Percentiles rank a stretch among this genome's conserved stretches.
These are phyloP conservation scores for Pittosporum tobira DNA, from an alignment of 129 eudicot genomes.

Conservation along the genomic window DNA sequence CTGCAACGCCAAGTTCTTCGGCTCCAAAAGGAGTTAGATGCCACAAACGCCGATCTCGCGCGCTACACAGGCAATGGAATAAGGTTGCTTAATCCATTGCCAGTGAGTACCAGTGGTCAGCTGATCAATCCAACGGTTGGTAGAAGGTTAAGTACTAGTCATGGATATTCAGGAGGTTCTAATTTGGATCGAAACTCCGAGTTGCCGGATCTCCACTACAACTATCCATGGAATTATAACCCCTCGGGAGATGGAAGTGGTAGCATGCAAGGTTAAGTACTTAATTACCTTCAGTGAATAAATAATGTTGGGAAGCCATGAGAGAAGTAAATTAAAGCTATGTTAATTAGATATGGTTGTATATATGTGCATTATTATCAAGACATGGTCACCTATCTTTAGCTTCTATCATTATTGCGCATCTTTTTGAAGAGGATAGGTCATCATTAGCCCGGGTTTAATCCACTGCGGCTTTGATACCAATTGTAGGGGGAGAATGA, in stretches of 20 bases:
- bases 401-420: too few relatives aligned
- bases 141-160: background rate
- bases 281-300: too few relatives aligned
- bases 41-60: constrained; percentile 55
- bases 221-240: constrained; percentile 33
- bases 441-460: too few relatives aligned
- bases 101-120: background rate
- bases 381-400: too few relatives aligned
- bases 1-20: constrained; percentile 70
- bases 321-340: too few relatives aligned
- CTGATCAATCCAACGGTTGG: background rate
- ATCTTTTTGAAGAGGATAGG: too few relatives aligned
- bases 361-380: too few relatives aligned
- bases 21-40: constrained; percentile 69
- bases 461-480: too few relatives aligned
- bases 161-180: constrained; percentile 13
- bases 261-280: constrained; percentile 16
- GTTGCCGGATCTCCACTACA: constrained; percentile 14
- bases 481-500: too few relatives aligned
- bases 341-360: too few relatives aligned
- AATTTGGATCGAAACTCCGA: constrained; percentile 16
- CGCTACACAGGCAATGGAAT: constrained; percentile 30
- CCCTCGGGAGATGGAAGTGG: constrained; percentile 10
- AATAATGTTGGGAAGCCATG: too few relatives aligned
- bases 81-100: too few relatives aligned